Evolutionary conservation across 2,329 filamentous ascomycete genomes (phyloP).

Genomic region (Fusarium stilboides): DNA sequence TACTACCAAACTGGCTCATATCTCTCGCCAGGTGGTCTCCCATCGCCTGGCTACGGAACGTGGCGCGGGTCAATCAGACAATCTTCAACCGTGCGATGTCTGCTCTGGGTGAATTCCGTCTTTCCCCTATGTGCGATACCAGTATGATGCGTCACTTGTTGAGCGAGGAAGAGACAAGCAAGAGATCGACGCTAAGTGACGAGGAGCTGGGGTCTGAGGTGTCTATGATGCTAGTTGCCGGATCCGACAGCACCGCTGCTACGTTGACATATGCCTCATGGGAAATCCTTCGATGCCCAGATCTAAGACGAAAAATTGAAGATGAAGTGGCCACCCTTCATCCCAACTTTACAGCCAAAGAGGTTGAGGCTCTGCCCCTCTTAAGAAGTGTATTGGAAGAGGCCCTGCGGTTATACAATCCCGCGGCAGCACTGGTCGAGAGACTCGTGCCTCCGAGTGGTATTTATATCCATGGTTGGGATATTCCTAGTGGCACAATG

Average conservation of each 20-base stretch:
- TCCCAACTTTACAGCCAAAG: background rate
- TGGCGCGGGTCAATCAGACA: background rate
- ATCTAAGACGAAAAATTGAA: background rate
- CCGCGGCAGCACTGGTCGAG: background rate
- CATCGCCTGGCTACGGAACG: background rate
- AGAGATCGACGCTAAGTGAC: background rate
- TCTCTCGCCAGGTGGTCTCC: constrained; percentile 12
- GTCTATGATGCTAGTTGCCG: constrained; percentile 14
- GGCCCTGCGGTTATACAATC: constrained; percentile 8
- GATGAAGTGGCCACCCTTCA: background rate
- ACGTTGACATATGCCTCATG: constrained; percentile 17
- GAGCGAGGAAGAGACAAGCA: background rate
- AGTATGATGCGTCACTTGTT: constrained; percentile 8
- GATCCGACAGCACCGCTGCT: constrained; percentile 22
- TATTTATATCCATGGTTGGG: background rate
- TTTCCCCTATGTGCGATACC: background rate
- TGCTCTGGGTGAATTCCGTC: background rate
- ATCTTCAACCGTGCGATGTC: background rate
- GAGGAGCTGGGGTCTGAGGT: constrained; percentile 23
- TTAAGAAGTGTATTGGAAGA: constrained; percentile 15
- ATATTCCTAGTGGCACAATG: constrained; percentile 10
- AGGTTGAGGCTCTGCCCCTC: background rate
- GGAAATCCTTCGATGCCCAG: background rate
- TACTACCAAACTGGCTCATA: background rate
- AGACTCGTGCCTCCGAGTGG: background rate